Evolutionary conservation across 2,329 filamentous ascomycete genomes (phyloP), one percentile per base, ranked within the genome.

Genomic region (Aspergillus novoparasiticus): DNA sequence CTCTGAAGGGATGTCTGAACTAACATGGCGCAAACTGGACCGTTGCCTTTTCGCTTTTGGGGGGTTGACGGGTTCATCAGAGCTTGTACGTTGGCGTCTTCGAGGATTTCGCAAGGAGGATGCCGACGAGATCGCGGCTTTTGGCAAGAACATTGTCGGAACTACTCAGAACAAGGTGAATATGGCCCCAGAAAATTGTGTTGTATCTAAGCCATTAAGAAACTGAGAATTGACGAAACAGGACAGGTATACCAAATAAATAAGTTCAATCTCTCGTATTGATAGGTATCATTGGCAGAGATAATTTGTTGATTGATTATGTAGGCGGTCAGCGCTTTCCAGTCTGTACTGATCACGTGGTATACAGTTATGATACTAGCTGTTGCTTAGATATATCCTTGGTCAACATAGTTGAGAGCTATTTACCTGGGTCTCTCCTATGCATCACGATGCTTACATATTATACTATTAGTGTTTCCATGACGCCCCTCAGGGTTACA

Each of bases 41-140:
- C 81, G 76, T 66, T 82, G 80, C 66, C 80, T 76, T 71, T 83
- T 83, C 14, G 81, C 76, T 62, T 76, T 78, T 21, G 80, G 81
- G 57, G 77, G 76, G 48, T 81, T 80, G 43, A 79, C 72, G 14
- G 78, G 78, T 60, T 83, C 81, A 64, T 82, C 81, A 41, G 79
- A 80, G 66, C 75, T 75, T 58, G 76, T 76, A 66, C 78, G 74
- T 61, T 78, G 78, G 60, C 78, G 76, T 60, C 78, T 72, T 61
- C 78, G 73, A 64, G 77, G 71, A 62, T 73, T 79, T 59, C 76
- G 75, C 57, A 71, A 66, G 53, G 76, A 70, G 34, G 63, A 64
- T 39, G 68, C 57, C 28, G 72, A 70, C 66, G 73, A 68, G 36
- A 65, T 61, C 30, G 69, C 60, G 39, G 72, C 68, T 69, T 74